A percentile compares a stretch with the other conserved stretches of the same genome.
phyloP scores from a whole-genome alignment of 495 filamentous ascomycete genomes.

The Penicillium psychrofluorescens region DNA sequence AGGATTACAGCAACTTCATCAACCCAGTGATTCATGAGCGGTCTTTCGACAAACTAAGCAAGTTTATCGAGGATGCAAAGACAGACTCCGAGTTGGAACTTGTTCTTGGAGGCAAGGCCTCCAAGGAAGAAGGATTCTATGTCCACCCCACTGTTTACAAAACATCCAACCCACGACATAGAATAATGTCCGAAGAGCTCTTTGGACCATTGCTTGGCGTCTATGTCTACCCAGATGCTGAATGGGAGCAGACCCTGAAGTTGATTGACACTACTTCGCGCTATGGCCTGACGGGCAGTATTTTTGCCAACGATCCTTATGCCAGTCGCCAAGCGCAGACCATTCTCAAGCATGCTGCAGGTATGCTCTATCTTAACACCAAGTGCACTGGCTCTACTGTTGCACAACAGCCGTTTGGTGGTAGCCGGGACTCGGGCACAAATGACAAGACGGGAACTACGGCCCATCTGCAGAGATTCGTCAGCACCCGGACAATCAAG shows the following conservation, averaged over 20 bases:
- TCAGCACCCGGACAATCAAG: slow-evolving; percentile 69
- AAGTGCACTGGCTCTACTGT: slow-evolving; percentile 78
- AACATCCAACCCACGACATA: slow-evolving; percentile 52
- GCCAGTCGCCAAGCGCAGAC: slow-evolving; percentile 62
- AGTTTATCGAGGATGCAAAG: slow-evolving; percentile 58
- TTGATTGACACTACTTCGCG: slow-evolving; percentile 51
- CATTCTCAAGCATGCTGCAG: slow-evolving; percentile 63
- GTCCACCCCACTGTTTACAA: slow-evolving; percentile 66
- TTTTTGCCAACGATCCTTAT: slow-evolving; percentile 63
- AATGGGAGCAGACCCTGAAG: slow-evolving; percentile 45
- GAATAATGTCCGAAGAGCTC: slow-evolving; percentile 61
- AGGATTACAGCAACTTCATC: slow-evolving; percentile 58
- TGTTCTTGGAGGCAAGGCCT: slow-evolving; percentile 61
- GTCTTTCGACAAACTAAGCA: slow-evolving; percentile 59
- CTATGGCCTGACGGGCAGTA: slow-evolving; percentile 67
- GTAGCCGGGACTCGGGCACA: slow-evolving; percentile 65
- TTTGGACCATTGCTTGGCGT: slow-evolving; percentile 66
- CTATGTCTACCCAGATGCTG: slow-evolving; percentile 64
- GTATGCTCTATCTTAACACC: slow-evolving; percentile 74
- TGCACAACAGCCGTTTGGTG: slow-evolving; percentile 78
- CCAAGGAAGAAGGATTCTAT: slow-evolving; percentile 58
- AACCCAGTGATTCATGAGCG: slow-evolving; percentile 69
- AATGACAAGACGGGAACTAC: slow-evolving; percentile 74
- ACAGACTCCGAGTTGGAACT: slow-evolving; percentile 54
- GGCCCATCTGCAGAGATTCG: slow-evolving; percentile 59